These are phyloP conservation scores for Verticillium albo-atrum DNA, from an alignment of 2,329 filamentous ascomycete species.

Conservation along the genomic window DNA sequence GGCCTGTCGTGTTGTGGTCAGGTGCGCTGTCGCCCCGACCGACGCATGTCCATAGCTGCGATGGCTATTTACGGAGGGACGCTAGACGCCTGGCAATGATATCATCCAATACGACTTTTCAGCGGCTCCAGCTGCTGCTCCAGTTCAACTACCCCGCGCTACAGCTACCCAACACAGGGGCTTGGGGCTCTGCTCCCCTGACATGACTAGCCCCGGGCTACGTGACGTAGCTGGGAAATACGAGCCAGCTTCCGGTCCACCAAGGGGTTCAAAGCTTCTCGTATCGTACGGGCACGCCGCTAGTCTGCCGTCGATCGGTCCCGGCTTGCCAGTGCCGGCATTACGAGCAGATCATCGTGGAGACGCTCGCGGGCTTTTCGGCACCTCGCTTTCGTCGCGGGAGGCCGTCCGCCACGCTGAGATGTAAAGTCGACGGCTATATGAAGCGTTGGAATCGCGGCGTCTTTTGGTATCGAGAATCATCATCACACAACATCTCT, in stretches of 20 bases:
- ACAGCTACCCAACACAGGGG: neutral
- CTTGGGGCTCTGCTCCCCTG: neutral
- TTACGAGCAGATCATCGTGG: conserved; percentile 9
- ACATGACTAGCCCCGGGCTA: neutral
- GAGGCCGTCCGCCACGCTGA: conserved; percentile 1
- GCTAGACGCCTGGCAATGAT: neutral
- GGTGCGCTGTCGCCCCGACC: neutral
- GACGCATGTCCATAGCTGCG: neutral
- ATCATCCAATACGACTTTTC: neutral
- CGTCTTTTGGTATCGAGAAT: neutral
- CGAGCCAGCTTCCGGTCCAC: neutral
- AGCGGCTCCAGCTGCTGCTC: too few relatives aligned
- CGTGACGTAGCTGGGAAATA: neutral
- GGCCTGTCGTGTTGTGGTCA: neutral
- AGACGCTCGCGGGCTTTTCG: conserved; percentile 1
- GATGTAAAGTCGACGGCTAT: conserved; percentile 1
- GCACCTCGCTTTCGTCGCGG: neutral
- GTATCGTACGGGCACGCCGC: neutral
- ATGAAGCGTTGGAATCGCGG: neutral
- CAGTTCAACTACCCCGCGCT: neutral
- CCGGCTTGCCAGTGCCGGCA: neutral
- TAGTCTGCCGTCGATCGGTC: neutral
- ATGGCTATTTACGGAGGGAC: neutral
- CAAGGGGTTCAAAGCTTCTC: neutral
- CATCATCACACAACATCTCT: neutral